phyloP scores from a whole-genome alignment of 208 protist genomes.

The Crithidia sp. region DNA sequence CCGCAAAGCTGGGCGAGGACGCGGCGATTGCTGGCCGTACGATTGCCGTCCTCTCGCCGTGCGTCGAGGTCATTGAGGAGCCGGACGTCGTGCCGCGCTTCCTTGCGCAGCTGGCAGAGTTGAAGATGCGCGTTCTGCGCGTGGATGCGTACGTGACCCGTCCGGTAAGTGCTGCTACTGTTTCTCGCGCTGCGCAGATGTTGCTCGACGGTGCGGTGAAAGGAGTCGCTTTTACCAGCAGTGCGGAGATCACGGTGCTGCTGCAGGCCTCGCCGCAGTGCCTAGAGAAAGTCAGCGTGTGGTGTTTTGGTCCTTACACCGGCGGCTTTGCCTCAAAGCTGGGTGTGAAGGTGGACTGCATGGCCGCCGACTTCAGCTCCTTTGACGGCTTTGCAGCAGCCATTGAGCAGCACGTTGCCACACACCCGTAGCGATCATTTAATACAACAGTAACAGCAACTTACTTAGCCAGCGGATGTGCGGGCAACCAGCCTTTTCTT shows the following conservation, averaged over 20 bases:
- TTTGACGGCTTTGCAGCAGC: conserved; percentile 27
- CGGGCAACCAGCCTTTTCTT: not conserved
- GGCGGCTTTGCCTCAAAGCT: conserved; percentile 15
- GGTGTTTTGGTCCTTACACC: conserved; percentile 30
- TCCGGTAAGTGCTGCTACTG: conserved; percentile 16
- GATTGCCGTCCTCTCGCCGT: conserved; percentile 26
- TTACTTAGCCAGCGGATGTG: too few species aligned
- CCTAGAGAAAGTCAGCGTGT: conserved; percentile 13
- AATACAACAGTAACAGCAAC: not conserved
- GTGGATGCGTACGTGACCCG: conserved; percentile 28
- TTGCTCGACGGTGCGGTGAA: not conserved
- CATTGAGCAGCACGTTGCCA: conserved; percentile 13
- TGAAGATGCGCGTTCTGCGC: conserved; percentile 19
- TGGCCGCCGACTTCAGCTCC: conserved; percentile 26
- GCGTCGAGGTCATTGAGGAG: conserved; percentile 20
- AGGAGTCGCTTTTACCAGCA: conserved; percentile 24
- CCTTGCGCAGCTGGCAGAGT: conserved; percentile 12
- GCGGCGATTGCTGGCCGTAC: conserved; percentile 1
- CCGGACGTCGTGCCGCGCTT: conserved; percentile 28
- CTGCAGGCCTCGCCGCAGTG: conserved; percentile 20
- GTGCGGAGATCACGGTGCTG: conserved; percentile 20
- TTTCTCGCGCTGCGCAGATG: not conserved
- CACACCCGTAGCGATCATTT: not conserved
- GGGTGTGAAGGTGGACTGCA: conserved; percentile 8
- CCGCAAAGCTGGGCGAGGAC: conserved; percentile 12